Evolutionary conservation across 305 asterid species (phyloP).

Genomic region (Coffea humblotiana): DNA sequence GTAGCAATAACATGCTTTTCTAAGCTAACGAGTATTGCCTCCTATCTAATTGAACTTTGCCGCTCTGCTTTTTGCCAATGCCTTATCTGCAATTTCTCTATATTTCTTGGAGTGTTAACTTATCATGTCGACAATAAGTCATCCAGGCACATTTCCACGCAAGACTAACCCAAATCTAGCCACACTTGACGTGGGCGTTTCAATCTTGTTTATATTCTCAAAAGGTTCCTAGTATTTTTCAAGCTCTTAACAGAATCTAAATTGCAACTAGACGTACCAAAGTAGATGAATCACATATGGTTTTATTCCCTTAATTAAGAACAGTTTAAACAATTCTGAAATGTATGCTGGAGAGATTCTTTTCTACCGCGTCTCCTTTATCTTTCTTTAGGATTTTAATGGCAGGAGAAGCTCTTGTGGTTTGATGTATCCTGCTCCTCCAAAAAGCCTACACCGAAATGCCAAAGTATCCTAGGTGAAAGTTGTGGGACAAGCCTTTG

Average conservation of each 20-base stretch:
- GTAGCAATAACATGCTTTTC: too few species aligned
- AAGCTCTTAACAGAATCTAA: background rate
- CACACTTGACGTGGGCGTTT: background rate
- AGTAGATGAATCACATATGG: too few species aligned
- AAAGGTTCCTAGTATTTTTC: background rate
- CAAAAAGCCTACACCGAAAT: background rate
- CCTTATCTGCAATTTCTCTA: slow-evolving; percentile 3
- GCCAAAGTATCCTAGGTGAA: background rate
- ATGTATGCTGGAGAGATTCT: background rate
- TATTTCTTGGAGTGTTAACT: background rate
- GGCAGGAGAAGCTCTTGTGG: background rate
- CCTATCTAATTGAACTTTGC: background rate
- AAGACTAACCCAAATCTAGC: background rate
- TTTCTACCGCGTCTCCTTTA: background rate
- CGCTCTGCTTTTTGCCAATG: background rate
- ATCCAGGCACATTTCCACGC: slow-evolving; percentile 17
- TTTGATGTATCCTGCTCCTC: too few species aligned
- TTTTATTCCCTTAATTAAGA: background rate
- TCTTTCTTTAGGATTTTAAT: background rate
- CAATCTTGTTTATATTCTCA: background rate
- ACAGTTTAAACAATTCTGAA: background rate
- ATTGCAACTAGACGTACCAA: background rate
- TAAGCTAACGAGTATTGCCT: background rate
- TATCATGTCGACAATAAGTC: background rate
- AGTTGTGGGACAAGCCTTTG: background rate